These are phyloP conservation scores for Oryza officinalis DNA, from an alignment of 176 grass and related monocot genomes.

Conservation along the genomic window DNA sequence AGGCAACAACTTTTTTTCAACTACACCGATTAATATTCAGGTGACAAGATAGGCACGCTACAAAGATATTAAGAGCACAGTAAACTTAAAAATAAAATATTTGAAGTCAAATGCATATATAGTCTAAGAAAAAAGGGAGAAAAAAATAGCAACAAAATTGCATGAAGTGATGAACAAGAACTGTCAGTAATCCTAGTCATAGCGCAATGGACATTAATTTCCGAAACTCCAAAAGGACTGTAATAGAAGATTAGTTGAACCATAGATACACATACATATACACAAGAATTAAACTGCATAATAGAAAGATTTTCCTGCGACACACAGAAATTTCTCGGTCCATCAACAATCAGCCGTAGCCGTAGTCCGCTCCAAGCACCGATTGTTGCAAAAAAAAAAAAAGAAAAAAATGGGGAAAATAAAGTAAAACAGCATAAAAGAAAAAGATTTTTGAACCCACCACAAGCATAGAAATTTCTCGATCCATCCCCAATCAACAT, in stretches of 20 bases:
- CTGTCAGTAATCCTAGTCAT: neutral
- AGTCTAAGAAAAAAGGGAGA: neutral
- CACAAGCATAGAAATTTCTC: too few relatives aligned
- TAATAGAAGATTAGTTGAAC: neutral
- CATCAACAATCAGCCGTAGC: too few relatives aligned
- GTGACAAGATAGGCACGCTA: neutral
- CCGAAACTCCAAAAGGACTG: neutral
- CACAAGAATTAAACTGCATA: neutral
- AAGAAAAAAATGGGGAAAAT: too few relatives aligned
- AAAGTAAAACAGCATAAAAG: neutral
- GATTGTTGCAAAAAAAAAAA: too few relatives aligned
- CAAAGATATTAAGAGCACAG: neutral
- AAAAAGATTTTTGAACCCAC: too few relatives aligned
- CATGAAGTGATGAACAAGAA: neutral
- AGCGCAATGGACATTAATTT: neutral
- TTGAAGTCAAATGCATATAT: neutral
- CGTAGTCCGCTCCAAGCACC: too few relatives aligned
- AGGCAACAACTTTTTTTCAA: neutral
- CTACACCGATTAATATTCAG: neutral
- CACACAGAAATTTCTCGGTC: too few relatives aligned
- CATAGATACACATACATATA: neutral
- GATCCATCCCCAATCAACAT: too few relatives aligned
- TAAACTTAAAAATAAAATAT: neutral
- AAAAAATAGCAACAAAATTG: neutral
- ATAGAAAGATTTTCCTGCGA: too few relatives aligned